Percentiles rank a stretch among this genome's conserved stretches.
Evolutionary conservation across 2,329 filamentous ascomycete genomes (phyloP).

Genomic region (Aureobasidium sp.): DNA sequence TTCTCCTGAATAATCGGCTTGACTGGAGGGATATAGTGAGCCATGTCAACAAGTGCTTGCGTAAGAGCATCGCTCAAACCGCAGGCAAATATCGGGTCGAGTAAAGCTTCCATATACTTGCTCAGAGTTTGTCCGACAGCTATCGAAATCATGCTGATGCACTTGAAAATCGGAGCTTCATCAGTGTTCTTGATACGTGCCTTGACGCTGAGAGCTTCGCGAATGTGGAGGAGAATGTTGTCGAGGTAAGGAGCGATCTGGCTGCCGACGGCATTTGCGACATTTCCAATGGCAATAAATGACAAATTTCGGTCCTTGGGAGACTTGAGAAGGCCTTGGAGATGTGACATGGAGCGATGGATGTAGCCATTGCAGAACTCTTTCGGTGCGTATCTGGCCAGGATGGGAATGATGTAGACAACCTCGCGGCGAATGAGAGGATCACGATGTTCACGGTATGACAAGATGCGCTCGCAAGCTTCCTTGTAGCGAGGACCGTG

Average conservation of each 20-base stretch:
- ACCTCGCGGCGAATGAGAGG: constrained; percentile 81
- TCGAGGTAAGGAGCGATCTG: constrained; percentile 93
- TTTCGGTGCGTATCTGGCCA: constrained; percentile 85
- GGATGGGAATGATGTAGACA: constrained; percentile 81
- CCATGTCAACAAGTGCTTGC: constrained; percentile 95
- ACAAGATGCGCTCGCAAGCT: constrained; percentile 85
- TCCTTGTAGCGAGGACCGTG: constrained; percentile 80
- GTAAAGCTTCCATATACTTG: constrained; percentile 94
- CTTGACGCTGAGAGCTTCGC: constrained; percentile 79
- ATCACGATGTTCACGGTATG: constrained; percentile 89
- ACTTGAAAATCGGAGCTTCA: constrained; percentile 82
- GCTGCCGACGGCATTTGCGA: constrained; percentile 92
- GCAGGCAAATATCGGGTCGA: constrained; percentile 95
- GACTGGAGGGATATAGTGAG: constrained; percentile 94
- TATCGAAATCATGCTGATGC: constrained; percentile 91
- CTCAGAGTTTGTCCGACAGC: constrained; percentile 93
- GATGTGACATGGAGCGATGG: constrained; percentile 94
- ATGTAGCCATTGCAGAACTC: constrained; percentile 85
- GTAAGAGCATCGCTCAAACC: constrained; percentile 90
- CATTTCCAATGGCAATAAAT: constrained; percentile 91
- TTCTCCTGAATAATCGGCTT: constrained; percentile 90
- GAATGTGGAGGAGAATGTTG: constrained; percentile 85
- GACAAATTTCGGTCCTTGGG: constrained; percentile 91
- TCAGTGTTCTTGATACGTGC: constrained; percentile 57
- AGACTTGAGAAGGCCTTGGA: constrained; percentile 88